Evolutionary conservation across 129 eudicot species (phyloP), one percentile per base, ranked within the genome.

Genomic region (Daucus carota): DNA sequence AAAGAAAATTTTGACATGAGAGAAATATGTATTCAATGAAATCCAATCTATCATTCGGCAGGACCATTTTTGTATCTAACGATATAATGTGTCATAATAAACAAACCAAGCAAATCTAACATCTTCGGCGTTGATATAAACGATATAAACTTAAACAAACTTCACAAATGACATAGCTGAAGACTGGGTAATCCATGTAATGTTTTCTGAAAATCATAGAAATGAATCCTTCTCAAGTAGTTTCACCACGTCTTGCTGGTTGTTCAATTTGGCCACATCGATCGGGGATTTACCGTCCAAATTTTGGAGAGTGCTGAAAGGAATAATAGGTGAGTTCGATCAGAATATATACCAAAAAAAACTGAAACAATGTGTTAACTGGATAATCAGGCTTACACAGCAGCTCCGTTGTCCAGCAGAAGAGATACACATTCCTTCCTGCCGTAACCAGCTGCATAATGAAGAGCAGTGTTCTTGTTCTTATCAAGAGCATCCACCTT

Each of bases 391-490:
- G 59, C 93, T 91, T 89, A 94, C 98, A 94, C 97, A 33, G 98
- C 90, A 48, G 98, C 98, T 9, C 96, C 97, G 70, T 93, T 90
- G 36, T 91, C 90, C 17, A 94, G 86, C 76, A 94, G 84, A 80
- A 94, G 93, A 14, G 93, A 88, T n/a, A 94, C 98, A 74, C 96
- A 91, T 48, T 94, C 98, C 78, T 94, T 94, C 87, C 89, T 84
- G 28, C 98, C 97, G 79, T 94, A 94, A 65, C 98, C 98, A 67
- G 98, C 97, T 48, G 97, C 98, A 75, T 93, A 93, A 72, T 93
- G 98, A 75, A 93, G 96, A 80, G 98, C 96, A 14, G 97, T 91
- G 87, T 93, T 93, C 83, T 93, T 93, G 63, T 93, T 93, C 86
- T 89, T 93, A 72, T 93, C 98, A 75, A 93, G 76, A 28, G 96